phyloP scores from a whole-genome alignment of 1,284 basidiomycete genomes.

The Testicularia cyperi region DNA sequence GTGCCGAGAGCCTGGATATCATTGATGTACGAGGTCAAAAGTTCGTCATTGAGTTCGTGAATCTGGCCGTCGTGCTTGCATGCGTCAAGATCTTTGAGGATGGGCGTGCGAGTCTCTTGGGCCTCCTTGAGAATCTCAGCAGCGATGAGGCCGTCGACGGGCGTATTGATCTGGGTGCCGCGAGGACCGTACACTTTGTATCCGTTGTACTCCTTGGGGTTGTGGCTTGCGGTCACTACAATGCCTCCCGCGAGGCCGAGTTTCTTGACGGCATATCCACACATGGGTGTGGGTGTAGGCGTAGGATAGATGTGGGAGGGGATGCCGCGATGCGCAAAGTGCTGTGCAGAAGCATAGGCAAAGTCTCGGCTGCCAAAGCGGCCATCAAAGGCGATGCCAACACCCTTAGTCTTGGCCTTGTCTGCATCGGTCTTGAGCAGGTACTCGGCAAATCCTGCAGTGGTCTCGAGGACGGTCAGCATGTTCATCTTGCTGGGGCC shows the following conservation, averaged over 20 bases:
- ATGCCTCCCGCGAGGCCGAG: slow-evolving; percentile 47
- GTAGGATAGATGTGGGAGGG: slow-evolving; percentile 36
- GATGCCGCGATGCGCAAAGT: slow-evolving; percentile 40
- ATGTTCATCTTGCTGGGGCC: slow-evolving; percentile 51
- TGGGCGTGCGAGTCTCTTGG: slow-evolving; percentile 8
- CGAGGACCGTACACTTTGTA: slow-evolving; percentile 51
- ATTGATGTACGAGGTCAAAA: slow-evolving; percentile 40
- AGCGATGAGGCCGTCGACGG: slow-evolving; percentile 47
- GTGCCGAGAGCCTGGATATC: slow-evolving; percentile 21
- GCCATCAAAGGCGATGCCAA: slow-evolving; percentile 54
- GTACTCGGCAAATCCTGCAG: slow-evolving; percentile 41
- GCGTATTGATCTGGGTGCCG: slow-evolving; percentile 51
- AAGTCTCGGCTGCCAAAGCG: slow-evolving; percentile 46
- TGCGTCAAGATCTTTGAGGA: slow-evolving; percentile 13
- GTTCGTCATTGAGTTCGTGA: slow-evolving; percentile 22
- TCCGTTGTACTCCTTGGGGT: slow-evolving; percentile 53
- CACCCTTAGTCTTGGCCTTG: slow-evolving; percentile 29
- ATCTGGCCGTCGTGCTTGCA: slow-evolving; percentile 19
- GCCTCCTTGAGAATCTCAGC: slow-evolving; percentile 41
- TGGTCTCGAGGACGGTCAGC: slow-evolving; percentile 47
- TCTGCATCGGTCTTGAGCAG: slow-evolving; percentile 26
- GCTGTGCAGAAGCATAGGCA: slow-evolving; percentile 42
- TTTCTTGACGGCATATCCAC: slow-evolving; percentile 48
- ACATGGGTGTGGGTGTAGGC: slow-evolving; percentile 43
- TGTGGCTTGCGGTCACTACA: slow-evolving; percentile 52